These are phyloP conservation scores for Spathaspora gorwiae DNA, from an alignment of 805 yeast species.

Conservation along the genomic window DNA sequence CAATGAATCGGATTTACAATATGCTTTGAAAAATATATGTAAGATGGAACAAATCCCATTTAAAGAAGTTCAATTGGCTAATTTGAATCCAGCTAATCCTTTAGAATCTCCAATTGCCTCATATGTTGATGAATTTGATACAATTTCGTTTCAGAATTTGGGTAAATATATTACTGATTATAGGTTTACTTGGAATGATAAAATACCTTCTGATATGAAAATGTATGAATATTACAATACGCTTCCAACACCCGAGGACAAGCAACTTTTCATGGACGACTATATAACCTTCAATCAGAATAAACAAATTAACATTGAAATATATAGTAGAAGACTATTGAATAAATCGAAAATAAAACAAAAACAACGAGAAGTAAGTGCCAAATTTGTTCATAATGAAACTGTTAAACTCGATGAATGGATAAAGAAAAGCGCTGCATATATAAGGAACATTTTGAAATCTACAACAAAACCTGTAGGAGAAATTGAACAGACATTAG, in stretches of 20 bases:
- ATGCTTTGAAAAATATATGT: too few species aligned
- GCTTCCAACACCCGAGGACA: constrained; percentile 7
- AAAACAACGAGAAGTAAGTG: background rate
- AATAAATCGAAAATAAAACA: background rate
- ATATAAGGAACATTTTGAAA: background rate
- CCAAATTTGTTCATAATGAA: background rate
- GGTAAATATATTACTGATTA: constrained; percentile 18
- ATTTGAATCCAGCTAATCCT: too few species aligned
- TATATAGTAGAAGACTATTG: constrained; percentile 4
- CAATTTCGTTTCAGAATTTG: constrained; percentile 16
- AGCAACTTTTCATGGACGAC: constrained; percentile 16
- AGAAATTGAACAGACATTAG: too few species aligned
- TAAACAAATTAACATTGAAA: constrained; percentile 29
- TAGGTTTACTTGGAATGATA: constrained; percentile 11
- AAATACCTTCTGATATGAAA: background rate
- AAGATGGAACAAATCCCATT: too few species aligned
- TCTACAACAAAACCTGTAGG: too few species aligned
- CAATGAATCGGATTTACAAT: too few species aligned
- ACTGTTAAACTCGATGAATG: background rate
- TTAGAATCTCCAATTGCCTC: constrained; percentile 5
- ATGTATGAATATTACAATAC: constrained; percentile 18
- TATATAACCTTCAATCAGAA: constrained; percentile 19
- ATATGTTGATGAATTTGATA: constrained; percentile 14
- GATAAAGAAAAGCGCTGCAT: background rate
- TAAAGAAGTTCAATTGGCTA: too few species aligned